A percentile compares a stretch with the other conserved stretches of the same genome.
phyloP scores from a whole-genome alignment of 192 early-diverging fungal genomes.

The Mortierella antarctica region DNA sequence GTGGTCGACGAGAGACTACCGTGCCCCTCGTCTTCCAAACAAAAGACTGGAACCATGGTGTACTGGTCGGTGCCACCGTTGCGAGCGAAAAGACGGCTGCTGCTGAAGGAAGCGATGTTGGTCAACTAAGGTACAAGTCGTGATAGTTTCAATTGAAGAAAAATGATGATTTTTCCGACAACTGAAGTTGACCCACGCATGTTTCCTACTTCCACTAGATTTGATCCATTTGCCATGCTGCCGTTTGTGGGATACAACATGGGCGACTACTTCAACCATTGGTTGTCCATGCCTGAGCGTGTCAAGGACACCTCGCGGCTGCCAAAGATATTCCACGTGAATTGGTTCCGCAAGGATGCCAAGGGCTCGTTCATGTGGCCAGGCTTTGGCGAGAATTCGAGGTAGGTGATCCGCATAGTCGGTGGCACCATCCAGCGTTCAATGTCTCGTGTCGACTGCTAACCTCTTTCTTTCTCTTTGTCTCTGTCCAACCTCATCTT shows the following conservation, averaged over 20 bases:
- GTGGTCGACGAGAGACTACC: slow-evolving; percentile 43
- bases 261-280: slow-evolving; percentile 52
- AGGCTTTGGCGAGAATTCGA: slow-evolving; percentile 46
- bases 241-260: slow-evolving; percentile 53
- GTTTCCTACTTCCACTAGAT: slow-evolving; percentile 9
- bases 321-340: slow-evolving; percentile 50
- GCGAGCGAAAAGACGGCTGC: slow-evolving; percentile 52
- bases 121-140: slow-evolving; percentile 29
- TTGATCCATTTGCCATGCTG: slow-evolving; percentile 53
- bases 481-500: not conserved
- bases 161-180: not conserved
- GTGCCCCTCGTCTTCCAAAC: slow-evolving; percentile 48
- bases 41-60: slow-evolving; percentile 52
- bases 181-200: not conserved
- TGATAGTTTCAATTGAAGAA: not conserved
- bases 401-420: slow-evolving; percentile 5
- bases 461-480: not conserved
- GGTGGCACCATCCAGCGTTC: not conserved
- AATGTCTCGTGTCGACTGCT: not conserved
- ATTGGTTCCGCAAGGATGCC: slow-evolving; percentile 51
- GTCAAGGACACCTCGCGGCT: slow-evolving; percentile 39
- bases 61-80: slow-evolving; percentile 45
- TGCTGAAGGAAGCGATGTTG: slow-evolving; percentile 43
- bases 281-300: slow-evolving; percentile 44
- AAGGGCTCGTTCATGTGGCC: slow-evolving; percentile 49